Evolutionary conservation across 805 yeast genomes (phyloP).

Genomic region (Lipomyces japonicus): DNA sequence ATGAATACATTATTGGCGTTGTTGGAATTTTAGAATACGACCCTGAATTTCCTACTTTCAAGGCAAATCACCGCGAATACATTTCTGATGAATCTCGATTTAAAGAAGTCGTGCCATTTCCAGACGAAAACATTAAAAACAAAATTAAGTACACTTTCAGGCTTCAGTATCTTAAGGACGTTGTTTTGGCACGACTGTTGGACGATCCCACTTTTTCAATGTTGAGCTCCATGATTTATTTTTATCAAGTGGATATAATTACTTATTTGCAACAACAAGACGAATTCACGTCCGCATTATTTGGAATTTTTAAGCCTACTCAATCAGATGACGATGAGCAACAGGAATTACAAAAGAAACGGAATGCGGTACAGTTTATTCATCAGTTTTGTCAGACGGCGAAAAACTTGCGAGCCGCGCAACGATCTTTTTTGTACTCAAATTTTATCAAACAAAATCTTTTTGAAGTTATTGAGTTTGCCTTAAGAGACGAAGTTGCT

Average conservation of each 20-base stretch:
- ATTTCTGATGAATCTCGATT: conserved; percentile 55
- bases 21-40: conserved; percentile 84
- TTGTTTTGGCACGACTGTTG: conserved; percentile 71
- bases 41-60: conserved; percentile 73
- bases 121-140: conserved; percentile 46
- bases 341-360: conserved; percentile 36
- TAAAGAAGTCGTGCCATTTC: conserved; percentile 67
- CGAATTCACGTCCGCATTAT: conserved; percentile 55
- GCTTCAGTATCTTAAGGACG: conserved; percentile 79
- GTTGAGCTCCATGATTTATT: conserved; percentile 61
- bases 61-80: conserved; percentile 74
- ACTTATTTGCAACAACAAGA: conserved; percentile 51
- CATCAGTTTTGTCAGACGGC: conserved; percentile 79
- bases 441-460: conserved; percentile 65
- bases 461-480: conserved; percentile 65
- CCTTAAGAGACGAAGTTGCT: conserved; percentile 52
- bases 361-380: conserved; percentile 72
- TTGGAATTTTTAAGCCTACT: conserved; percentile 48
- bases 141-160: conserved; percentile 72
- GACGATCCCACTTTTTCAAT: conserved; percentile 76
- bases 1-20: conserved; percentile 52
- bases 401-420: conserved; percentile 57
- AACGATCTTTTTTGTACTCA: conserved; percentile 62
- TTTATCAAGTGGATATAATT: conserved; percentile 65
- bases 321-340: neutral